A percentile compares a stretch with the other conserved stretches of the same genome.
These are phyloP conservation scores for Leishmania lainsoni DNA, from an alignment of 208 protist species.

Conservation along the genomic window DNA sequence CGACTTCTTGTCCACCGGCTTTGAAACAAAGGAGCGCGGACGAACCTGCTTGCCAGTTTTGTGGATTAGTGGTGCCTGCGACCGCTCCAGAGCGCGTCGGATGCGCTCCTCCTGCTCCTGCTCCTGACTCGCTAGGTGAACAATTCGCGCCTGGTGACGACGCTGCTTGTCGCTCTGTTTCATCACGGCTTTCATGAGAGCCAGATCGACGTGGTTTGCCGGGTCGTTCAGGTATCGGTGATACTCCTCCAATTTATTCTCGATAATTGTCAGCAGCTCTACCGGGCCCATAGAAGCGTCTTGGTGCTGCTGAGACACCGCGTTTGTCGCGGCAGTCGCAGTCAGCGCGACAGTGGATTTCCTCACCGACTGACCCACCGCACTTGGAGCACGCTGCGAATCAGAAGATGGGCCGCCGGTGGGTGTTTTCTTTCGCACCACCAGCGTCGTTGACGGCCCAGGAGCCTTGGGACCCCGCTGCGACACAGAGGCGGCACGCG, in stretches of 20 bases:
- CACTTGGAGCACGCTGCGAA: not conserved
- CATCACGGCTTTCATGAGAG: conserved; percentile 73
- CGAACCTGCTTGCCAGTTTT: conserved; percentile 83
- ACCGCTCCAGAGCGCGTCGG: conserved; percentile 70
- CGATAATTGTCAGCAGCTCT: conserved; percentile 93
- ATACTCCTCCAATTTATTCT: conserved; percentile 92
- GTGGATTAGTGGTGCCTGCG: conserved; percentile 77
- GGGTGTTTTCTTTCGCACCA: not conserved
- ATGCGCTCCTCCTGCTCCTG: conserved; percentile 81
- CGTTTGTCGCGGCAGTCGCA: not conserved
- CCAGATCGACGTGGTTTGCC: conserved; percentile 65
- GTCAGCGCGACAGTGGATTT: not conserved
- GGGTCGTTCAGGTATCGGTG: conserved; percentile 76
- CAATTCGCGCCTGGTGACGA: conserved; percentile 63
- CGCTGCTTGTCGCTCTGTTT: conserved; percentile 90
- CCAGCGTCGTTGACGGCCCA: not conserved
- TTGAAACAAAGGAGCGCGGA: conserved; percentile 70
- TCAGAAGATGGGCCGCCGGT: not conserved
- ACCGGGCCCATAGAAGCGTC: conserved; percentile 83
- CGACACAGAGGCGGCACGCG: not conserved
- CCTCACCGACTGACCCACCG: not conserved
- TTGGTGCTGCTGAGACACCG: conserved; percentile 16
- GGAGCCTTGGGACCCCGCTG: not conserved
- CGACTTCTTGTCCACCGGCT: conserved; percentile 38
- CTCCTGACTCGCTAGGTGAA: conserved; percentile 78